Conservation (phyloP, 2,329 filamentous ascomycete genomes). For the Clathrospora elynae region DNA sequence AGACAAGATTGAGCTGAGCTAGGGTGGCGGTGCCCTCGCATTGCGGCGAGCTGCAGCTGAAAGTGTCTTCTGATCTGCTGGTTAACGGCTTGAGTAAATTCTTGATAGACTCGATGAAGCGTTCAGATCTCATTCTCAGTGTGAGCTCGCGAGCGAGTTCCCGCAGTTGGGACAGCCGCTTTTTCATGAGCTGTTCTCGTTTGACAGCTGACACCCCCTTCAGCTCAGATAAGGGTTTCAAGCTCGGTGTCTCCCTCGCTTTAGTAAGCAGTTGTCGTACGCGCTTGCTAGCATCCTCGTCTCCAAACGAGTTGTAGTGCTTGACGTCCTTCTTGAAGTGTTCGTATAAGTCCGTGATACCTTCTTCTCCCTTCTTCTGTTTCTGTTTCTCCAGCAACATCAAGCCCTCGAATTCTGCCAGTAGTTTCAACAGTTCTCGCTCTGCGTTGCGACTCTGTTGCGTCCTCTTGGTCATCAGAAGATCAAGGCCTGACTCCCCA, state of each 20-base stretch:
- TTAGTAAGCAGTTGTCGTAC: slow-evolving; percentile 15
- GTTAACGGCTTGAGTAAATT: slow-evolving; percentile 12
- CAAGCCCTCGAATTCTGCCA: slow-evolving; percentile 28
- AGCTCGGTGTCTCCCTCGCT: slow-evolving; percentile 12
- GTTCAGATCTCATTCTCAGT: slow-evolving; percentile 22
- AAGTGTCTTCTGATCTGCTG: neutral
- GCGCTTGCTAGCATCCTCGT: slow-evolving; percentile 18
- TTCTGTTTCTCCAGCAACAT: neutral
- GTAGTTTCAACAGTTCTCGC: slow-evolving; percentile 16
- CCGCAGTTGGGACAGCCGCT: slow-evolving; percentile 25
- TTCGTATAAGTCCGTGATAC: slow-evolving; percentile 19
- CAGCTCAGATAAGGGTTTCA: slow-evolving; percentile 9
- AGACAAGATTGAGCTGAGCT: slow-evolving; percentile 21
- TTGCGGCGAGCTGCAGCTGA: slow-evolving; percentile 22
- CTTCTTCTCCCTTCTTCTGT: too few relatives aligned
- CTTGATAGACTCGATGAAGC: slow-evolving; percentile 30
- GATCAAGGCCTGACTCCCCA: slow-evolving; percentile 21
- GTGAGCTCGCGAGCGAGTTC: slow-evolving; percentile 27
- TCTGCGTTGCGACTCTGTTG: slow-evolving; percentile 19
- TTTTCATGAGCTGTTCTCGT: slow-evolving; percentile 16
- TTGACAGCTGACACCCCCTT: slow-evolving; percentile 6
- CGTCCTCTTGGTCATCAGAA: slow-evolving; percentile 21
- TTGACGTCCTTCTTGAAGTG: slow-evolving; percentile 27
- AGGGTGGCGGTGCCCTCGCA: slow-evolving; percentile 18
- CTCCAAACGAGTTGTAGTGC: slow-evolving; percentile 29